phyloP scores from a whole-genome alignment of 345 rosid genomes.

The Xanthoceras sorbifolium region DNA sequence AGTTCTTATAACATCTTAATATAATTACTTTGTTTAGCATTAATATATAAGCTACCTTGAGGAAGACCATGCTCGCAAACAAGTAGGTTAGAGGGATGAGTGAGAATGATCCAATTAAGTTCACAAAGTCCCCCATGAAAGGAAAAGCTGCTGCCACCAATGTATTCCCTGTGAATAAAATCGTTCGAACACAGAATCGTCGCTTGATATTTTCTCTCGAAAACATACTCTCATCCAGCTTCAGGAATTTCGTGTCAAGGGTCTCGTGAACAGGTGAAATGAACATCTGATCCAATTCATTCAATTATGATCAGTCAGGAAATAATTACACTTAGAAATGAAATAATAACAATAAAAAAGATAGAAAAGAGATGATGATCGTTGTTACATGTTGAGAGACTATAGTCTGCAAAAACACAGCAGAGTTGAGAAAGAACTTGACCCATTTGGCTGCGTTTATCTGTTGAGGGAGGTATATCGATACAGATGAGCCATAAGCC shows the following conservation, averaged over 20 bases:
- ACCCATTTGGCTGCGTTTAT: slow-evolving; percentile 31
- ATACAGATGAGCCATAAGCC: slow-evolving; percentile 39
- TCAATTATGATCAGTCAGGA: background rate
- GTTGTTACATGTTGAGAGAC: slow-evolving; percentile 32
- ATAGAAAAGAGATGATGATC: background rate
- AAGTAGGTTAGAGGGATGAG: slow-evolving; percentile 37
- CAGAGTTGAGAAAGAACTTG: slow-evolving; percentile 27
- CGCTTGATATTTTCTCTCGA: slow-evolving; percentile 23
- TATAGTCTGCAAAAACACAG: slow-evolving; percentile 32
- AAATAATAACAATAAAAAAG: background rate
- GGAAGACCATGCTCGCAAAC: slow-evolving; percentile 33
- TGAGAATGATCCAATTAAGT: slow-evolving; percentile 35
- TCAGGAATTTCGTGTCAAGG: slow-evolving; percentile 34
- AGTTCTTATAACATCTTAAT: background rate
- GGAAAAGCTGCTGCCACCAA: slow-evolving; percentile 40
- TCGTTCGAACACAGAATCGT: slow-evolving; percentile 22
- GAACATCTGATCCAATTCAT: slow-evolving; percentile 24
- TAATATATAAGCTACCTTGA: slow-evolving; percentile 30
- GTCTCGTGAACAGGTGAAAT: slow-evolving; percentile 37
- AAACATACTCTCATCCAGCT: slow-evolving; percentile 24
- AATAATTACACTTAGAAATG: background rate
- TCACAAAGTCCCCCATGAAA: slow-evolving; percentile 43
- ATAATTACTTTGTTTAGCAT: background rate
- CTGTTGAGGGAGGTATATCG: slow-evolving; percentile 32
- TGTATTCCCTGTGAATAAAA: slow-evolving; percentile 21